These are phyloP conservation scores for Erysimum cheiranthoides DNA, from an alignment of 345 rosid genomes.

Conservation along the genomic window DNA sequence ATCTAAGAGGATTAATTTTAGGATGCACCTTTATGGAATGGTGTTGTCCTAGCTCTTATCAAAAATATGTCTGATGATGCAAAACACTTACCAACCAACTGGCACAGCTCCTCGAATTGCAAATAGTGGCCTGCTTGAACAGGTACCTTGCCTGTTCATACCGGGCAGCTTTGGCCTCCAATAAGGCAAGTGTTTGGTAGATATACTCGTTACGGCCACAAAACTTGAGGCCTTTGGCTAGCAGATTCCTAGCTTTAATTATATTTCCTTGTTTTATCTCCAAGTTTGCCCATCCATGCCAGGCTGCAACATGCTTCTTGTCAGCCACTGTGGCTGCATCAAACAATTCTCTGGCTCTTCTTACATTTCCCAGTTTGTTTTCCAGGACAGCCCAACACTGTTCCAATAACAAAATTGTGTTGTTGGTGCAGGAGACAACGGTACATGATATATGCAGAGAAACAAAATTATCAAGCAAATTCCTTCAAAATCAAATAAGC, in stretches of 20 bases:
- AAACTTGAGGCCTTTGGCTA: conserved; percentile 82
- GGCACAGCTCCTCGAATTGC: conserved; percentile 90
- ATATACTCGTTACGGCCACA: conserved; percentile 94
- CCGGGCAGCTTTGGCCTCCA: conserved; percentile 83
- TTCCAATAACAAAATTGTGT: conserved; percentile 26
- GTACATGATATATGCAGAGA: conserved; percentile 9
- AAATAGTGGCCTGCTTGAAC: conserved; percentile 89
- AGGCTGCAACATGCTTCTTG: conserved; percentile 85
- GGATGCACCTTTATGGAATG: not conserved
- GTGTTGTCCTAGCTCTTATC: conserved; percentile 7
- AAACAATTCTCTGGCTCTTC: conserved; percentile 89
- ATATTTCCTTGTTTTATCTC: conserved; percentile 92
- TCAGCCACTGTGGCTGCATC: conserved; percentile 98
- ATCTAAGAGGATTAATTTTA: conserved; percentile 4
- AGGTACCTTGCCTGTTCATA: conserved; percentile 79
- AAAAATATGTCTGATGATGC: conserved; percentile 12
- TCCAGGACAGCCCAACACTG: conserved; percentile 99
- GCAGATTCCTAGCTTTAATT: conserved; percentile 91
- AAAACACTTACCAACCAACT: conserved; percentile 94
- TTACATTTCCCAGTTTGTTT: conserved; percentile 75
- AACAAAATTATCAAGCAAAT: not conserved
- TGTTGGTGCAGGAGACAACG: not conserved
- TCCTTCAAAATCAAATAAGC: not conserved
- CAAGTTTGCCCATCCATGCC: conserved; percentile 99
- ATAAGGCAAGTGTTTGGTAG: conserved; percentile 83